These are phyloP conservation scores for Epichloe glyceriae DNA, from an alignment of 2,329 filamentous ascomycete species.

Conservation along the genomic window DNA sequence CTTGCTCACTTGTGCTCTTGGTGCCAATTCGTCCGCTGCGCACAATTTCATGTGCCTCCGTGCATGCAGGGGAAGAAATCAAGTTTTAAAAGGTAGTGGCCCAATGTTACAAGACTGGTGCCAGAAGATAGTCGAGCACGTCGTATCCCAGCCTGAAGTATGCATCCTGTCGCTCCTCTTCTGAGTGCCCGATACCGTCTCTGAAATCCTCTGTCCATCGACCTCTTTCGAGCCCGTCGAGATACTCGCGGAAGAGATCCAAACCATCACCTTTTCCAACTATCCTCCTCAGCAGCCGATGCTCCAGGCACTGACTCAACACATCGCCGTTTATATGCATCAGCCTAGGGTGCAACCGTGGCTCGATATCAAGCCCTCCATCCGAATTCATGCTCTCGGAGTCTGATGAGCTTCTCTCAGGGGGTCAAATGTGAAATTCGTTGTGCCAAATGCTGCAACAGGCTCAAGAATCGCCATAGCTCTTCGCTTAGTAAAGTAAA, in stretches of 20 bases:
- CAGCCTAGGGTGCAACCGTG: constrained; percentile 27
- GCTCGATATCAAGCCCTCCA: constrained; percentile 18
- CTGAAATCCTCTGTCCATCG: constrained; percentile 23
- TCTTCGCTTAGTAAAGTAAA: constrained; percentile 52
- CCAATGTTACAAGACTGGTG: constrained; percentile 31
- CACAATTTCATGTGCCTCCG: too few relatives aligned
- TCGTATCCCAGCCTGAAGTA: constrained; percentile 40
- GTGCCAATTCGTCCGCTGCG: too few relatives aligned
- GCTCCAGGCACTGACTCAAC: constrained; percentile 39
- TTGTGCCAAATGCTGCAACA: constrained; percentile 57
- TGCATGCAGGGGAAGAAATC: background rate
- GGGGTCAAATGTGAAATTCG: constrained; percentile 33
- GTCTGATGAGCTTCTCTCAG: background rate
- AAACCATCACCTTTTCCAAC: constrained; percentile 20
- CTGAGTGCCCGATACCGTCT: constrained; percentile 7
- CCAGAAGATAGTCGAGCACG: constrained; percentile 40
- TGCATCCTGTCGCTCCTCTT: constrained; percentile 11
- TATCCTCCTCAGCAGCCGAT: constrained; percentile 30
- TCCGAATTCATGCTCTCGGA: constrained; percentile 11
- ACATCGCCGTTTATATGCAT: constrained; percentile 60
- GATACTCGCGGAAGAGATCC: constrained; percentile 32
- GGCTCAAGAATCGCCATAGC: constrained; percentile 55
- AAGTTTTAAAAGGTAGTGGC: background rate
- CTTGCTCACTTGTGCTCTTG: too few relatives aligned
- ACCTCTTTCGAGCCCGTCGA: constrained; percentile 36